phyloP scores from a whole-genome alignment of 768 basidiomycete genomes.

The Mycena floridula region DNA sequence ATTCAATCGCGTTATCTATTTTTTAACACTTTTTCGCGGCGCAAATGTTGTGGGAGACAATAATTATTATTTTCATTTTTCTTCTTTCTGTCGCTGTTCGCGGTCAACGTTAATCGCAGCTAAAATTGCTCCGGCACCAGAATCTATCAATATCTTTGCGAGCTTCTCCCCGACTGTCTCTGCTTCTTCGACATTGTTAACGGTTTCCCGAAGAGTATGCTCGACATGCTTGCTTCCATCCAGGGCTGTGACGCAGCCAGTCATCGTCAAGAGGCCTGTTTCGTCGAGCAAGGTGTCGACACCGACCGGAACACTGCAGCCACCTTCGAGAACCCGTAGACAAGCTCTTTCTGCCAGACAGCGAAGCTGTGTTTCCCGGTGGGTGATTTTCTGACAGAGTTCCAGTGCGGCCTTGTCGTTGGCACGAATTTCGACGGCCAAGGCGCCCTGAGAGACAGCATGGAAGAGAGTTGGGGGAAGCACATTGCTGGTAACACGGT shows the following conservation, averaged over 20 bases:
- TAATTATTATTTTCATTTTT: too few relatives aligned
- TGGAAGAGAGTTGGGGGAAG: slow-evolving; percentile 70
- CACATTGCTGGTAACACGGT: slow-evolving; percentile 74
- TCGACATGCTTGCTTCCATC: slow-evolving; percentile 71
- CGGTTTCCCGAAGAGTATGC: slow-evolving; percentile 45
- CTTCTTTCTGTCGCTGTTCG: slow-evolving; percentile 37
- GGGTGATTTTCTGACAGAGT: slow-evolving; percentile 63
- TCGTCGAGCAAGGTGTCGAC: slow-evolving; percentile 48
- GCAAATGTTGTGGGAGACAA: too few relatives aligned
- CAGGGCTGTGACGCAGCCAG: slow-evolving; percentile 81
- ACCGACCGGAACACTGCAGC: slow-evolving; percentile 96
- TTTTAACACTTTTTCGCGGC: too few relatives aligned
- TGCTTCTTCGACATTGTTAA: slow-evolving; percentile 51
- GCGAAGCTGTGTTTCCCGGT: slow-evolving; percentile 71
- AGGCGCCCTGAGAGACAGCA: slow-evolving; percentile 93
- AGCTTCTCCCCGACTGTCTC: slow-evolving; percentile 63
- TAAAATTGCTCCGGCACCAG: slow-evolving; percentile 75
- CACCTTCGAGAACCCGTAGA: slow-evolving; percentile 88
- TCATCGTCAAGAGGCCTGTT: slow-evolving; percentile 47
- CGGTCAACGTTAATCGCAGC: slow-evolving; percentile 77
- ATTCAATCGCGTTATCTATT: too few relatives aligned
- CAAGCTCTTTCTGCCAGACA: slow-evolving; percentile 85
- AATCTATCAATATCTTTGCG: slow-evolving; percentile 56
- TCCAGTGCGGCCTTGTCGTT: slow-evolving; percentile 55
- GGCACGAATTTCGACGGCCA: slow-evolving; percentile 78